Evolutionary conservation across 805 yeast genomes (phyloP).

Genomic region (Scheffersomyces amazonensis): DNA sequence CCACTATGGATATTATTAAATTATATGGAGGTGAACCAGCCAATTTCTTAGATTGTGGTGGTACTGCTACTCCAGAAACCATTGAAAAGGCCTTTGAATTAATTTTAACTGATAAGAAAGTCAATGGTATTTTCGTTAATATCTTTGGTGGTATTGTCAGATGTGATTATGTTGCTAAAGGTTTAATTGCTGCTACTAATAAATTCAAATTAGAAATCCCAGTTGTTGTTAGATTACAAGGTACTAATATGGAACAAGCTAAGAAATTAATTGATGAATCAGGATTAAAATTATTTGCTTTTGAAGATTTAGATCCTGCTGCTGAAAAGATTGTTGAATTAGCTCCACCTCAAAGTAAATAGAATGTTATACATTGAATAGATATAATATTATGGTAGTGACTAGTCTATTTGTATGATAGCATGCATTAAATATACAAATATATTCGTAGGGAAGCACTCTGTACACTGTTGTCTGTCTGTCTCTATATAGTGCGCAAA

Average conservation of each 20-base stretch:
- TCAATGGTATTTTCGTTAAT: conserved; percentile 94
- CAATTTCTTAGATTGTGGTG: conserved; percentile 99
- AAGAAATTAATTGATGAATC: conserved; percentile 80
- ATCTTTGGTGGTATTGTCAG: conserved; percentile 99
- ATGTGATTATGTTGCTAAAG: conserved; percentile 98
- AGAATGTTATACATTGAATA: too few species aligned
- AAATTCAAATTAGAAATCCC: conserved; percentile 89
- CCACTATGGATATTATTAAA: conserved; percentile 99
- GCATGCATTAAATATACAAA: too few species aligned
- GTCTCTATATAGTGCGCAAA: too few species aligned
- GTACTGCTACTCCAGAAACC: conserved; percentile 99
- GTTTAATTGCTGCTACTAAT: conserved; percentile 92
- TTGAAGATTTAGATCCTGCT: conserved; percentile 93
- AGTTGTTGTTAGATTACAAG: conserved; percentile 97
- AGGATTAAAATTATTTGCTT: conserved; percentile 89
- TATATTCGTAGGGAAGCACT: too few species aligned
- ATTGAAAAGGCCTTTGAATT: conserved; percentile 95
- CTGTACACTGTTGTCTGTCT: too few species aligned
- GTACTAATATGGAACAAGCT: conserved; percentile 92
- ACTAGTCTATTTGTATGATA: too few species aligned
- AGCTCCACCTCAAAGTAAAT: too few species aligned
- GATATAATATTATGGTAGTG: too few species aligned
- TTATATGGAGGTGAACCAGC: conserved; percentile 99
- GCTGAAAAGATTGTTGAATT: conserved; percentile 91
- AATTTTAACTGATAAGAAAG: conserved; percentile 84